Percentiles rank a stretch among this genome's conserved stretches.
These are phyloP conservation scores for Euphorbia lathyris DNA, from an alignment of 345 rosid genomes.

Conservation along the genomic window DNA sequence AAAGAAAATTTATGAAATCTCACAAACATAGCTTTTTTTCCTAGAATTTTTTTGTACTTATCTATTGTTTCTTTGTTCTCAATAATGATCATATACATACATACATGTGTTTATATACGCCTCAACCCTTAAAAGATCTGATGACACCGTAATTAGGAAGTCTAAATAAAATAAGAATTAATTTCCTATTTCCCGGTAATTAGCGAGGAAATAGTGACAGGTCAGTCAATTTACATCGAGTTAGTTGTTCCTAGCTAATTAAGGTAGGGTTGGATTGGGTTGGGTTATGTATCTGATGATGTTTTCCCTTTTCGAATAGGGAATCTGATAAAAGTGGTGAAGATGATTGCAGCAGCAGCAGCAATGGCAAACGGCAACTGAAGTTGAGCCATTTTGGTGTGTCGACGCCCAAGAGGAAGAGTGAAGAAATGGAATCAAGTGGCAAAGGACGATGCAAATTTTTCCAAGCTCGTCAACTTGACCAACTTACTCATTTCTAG, in stretches of 20 bases:
- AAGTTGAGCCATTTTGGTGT: constrained; percentile 73
- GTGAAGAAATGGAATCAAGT: constrained; percentile 72
- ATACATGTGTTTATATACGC: no score
- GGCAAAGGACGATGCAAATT: constrained; percentile 89
- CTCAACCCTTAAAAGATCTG: no score
- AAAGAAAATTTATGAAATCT: no score
- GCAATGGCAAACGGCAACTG: constrained; percentile 55
- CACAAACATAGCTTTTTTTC: no score
- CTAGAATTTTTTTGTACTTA: no score
- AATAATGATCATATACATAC: no score
- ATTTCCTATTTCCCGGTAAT: no score
- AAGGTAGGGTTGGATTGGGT: no score
- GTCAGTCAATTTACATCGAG: neutral
- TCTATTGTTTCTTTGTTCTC: no score
- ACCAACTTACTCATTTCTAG: constrained; percentile 69
- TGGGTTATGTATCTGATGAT: neutral
- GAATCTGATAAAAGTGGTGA: constrained; percentile 68
- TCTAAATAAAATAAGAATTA: neutral
- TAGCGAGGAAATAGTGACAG: neutral
- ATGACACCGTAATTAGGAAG: no score
- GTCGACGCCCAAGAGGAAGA: constrained; percentile 55
- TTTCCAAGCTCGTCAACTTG: constrained; percentile 71
- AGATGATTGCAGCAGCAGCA: constrained; percentile 38
- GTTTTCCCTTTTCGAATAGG: constrained; percentile 39
- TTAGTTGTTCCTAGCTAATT: no score